Evolutionary conservation across 2,329 filamentous ascomycete genomes (phyloP).

Genomic region (Penicillium sp.): DNA sequence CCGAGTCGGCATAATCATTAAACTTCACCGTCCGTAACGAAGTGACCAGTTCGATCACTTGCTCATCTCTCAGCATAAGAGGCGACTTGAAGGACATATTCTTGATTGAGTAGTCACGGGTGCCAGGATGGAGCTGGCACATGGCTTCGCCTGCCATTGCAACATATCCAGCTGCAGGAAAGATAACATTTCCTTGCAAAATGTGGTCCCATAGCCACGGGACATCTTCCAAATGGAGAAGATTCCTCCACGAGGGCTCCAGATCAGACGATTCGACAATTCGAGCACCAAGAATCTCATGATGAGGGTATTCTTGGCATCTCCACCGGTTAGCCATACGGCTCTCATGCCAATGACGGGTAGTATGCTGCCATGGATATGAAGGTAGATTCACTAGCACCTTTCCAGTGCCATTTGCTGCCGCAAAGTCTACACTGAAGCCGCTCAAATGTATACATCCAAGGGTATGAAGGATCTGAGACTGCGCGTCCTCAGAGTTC

Average conservation of each 20-base stretch:
- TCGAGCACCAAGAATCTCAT: slow-evolving; percentile 29
- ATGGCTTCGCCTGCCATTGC: slow-evolving; percentile 48
- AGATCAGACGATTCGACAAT: slow-evolving; percentile 29
- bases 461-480: too few species aligned
- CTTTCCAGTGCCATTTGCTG: too few species aligned
- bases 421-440: too few species aligned
- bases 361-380: slow-evolving; percentile 29
- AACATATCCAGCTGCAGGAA: slow-evolving; percentile 49
- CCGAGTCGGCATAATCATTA: too few species aligned
- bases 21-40: too few species aligned
- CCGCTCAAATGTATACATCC: too few species aligned
- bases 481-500: too few species aligned
- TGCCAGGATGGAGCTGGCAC: slow-evolving; percentile 8
- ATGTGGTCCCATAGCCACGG: slow-evolving; percentile 50
- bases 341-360: too few species aligned
- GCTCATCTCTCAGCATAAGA: too few species aligned
- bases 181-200: slow-evolving; percentile 42
- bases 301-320: slow-evolving; percentile 9
- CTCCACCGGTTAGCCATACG: too few species aligned
- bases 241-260: slow-evolving; percentile 46
- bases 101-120: slow-evolving; percentile 8
- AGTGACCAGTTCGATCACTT: too few species aligned
- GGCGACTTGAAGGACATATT: slow-evolving; percentile 20
- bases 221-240: slow-evolving; percentile 33
- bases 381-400: too few species aligned